Evolutionary conservation across 805 yeast species (phyloP), one percentile per base, ranked within the genome.

Genomic region (Zygosaccharomyces gambellarensis): DNA sequence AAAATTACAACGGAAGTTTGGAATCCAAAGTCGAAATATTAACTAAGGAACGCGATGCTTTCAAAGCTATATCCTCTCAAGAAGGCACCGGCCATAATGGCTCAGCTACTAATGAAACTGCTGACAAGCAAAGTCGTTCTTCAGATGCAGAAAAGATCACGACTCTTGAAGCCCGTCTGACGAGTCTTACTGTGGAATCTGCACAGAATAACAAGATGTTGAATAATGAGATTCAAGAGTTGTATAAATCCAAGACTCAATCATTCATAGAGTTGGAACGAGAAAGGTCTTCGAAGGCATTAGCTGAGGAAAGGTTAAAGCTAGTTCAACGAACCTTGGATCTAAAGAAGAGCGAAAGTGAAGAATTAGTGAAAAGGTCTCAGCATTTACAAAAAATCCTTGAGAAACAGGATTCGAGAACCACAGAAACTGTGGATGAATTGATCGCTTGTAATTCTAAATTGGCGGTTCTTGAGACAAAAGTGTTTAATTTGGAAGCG

Each of bases 41-140:
- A 2, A 69, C 75, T 3, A 77, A 81, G 52, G 95, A 87, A 63
- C 77, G 90, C 48, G 95, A 90, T 57, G 79, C 82, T 70, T 75
- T 83, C 57, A 75, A 81, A 60, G 36, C 52, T 9, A 30, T 51
- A 5, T 27, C 44, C 10, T 29, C 45, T 3, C 31, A 43, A 10
- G 31, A 36, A 23, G 32, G 23, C 8, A 10, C 41, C 11, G 22
- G 39, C 11, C 41, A 14, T 2, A 36, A 46, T 21, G 23, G n/a
- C 29, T 39, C 21, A 7, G 25, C 10, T 22, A 22, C 30, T 8
- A 31, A 9, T 12, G 10, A 39, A n/a, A 30, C 34, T 25, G 44
- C 47, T 23, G 28, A 12, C 21, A 46, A 48, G 7, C 36, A 32
- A 22, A 36, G 36, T 3, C 39, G 42, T 2, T 12, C 56, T 5